A percentile compares a stretch with the other conserved stretches of the same genome.
Evolutionary conservation across 1,284 basidiomycete species (phyloP).

Genomic region (Leccinum pachyderme): DNA sequence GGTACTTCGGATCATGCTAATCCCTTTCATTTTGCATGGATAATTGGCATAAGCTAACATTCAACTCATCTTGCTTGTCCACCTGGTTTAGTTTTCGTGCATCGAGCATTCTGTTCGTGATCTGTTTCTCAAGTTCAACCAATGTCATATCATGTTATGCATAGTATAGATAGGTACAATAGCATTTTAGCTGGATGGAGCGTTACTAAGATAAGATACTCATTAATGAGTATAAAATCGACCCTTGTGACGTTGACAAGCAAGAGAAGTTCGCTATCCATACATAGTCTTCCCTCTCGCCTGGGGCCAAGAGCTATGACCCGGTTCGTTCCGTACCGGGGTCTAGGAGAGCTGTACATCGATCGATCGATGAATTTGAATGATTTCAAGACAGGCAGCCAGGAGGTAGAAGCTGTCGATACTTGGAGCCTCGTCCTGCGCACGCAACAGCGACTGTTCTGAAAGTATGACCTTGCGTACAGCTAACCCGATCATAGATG

Average conservation of each 20-base stretch:
- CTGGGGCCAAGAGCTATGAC: conserved; percentile 67
- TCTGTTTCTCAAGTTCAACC: conserved; percentile 19
- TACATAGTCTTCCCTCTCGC: conserved; percentile 38
- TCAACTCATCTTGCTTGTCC: conserved; percentile 26
- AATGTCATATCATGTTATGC: conserved; percentile 33
- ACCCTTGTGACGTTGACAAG: conserved; percentile 26
- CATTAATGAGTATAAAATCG: conserved; percentile 2
- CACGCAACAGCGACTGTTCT: conserved; percentile 65
- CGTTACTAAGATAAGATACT: conserved; percentile 3
- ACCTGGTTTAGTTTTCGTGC: conserved; percentile 25
- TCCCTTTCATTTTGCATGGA: conserved; percentile 28
- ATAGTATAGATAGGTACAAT: conserved; percentile 36
- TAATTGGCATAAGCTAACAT: conserved; percentile 31
- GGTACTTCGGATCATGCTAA: conserved; percentile 22
- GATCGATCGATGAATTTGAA: conserved; percentile 61
- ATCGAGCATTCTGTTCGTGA: conserved; percentile 31
- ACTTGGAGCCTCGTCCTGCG: conserved; percentile 40
- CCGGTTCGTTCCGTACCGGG: conserved; percentile 58
- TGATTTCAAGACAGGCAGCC: conserved; percentile 52
- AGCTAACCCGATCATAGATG: conserved; percentile 44
- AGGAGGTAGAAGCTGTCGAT: conserved; percentile 44
- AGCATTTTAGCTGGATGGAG: conserved; percentile 30
- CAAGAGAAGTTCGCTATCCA: not conserved
- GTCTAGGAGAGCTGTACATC: conserved; percentile 54
- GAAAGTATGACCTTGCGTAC: conserved; percentile 50